Evolutionary conservation across 163 green algal species (phyloP).

Genomic region (Chlorella variabilis): DNA sequence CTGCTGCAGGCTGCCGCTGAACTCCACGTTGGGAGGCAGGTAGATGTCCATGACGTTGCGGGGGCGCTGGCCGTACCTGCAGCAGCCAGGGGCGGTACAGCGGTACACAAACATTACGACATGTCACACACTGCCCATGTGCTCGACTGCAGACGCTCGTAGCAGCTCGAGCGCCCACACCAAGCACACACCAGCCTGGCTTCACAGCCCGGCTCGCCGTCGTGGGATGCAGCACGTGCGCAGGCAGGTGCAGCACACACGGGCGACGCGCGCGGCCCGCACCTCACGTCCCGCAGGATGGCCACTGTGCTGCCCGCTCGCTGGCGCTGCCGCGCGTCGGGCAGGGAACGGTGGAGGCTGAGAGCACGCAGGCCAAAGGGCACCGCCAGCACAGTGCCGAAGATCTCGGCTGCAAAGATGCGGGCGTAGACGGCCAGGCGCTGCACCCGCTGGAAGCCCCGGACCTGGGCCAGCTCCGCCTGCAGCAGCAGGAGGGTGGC

Average conservation of each 20-base stretch:
- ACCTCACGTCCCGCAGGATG: conserved; percentile 42
- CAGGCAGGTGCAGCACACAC: not conserved
- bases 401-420: conserved; percentile 44
- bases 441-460: conserved; percentile 13
- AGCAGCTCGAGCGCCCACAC: no score
- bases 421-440: conserved; percentile 30
- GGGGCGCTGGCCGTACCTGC: conserved; percentile 50
- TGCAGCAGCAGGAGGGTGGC: not conserved
- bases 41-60: conserved; percentile 76
- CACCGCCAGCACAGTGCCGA: conserved; percentile 41
- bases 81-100: not conserved
- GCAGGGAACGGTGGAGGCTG: conserved; percentile 43
- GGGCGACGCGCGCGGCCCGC: no score
- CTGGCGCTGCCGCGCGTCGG: not conserved
- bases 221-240: not conserved
- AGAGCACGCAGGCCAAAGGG: conserved; percentile 49
- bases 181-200: no score
- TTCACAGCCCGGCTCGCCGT: no score
- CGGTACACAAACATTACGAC: no score
- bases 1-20: not conserved
- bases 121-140: no score
- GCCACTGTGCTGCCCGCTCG: conserved; percentile 12
- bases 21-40: conserved; percentile 39
- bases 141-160: no score
- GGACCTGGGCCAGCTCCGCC: conserved; percentile 17